phyloP scores from a whole-genome alignment of 1,284 basidiomycete species.

The Malassezia caprae region DNA sequence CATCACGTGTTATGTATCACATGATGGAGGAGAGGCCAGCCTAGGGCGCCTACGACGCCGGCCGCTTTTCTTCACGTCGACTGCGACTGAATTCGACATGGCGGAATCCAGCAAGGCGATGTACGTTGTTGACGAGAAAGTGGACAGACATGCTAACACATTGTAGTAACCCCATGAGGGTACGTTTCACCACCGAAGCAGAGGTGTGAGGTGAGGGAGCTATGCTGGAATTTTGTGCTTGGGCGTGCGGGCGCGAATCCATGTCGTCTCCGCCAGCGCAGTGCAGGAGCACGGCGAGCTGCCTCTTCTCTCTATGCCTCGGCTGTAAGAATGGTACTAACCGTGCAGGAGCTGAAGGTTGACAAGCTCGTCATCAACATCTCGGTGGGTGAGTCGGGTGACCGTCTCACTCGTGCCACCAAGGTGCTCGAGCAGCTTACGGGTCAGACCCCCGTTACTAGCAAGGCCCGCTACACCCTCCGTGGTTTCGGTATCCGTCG shows the following conservation, averaged over 20 bases:
- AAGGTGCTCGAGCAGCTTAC: conserved; percentile 99
- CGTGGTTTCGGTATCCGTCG: conserved; percentile 98
- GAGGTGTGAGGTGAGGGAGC: neutral
- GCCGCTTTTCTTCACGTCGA: conserved; percentile 18
- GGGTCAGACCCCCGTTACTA: conserved; percentile 97
- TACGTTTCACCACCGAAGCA: conserved; percentile 20
- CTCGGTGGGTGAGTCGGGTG: conserved; percentile 98
- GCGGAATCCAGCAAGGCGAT: conserved; percentile 47
- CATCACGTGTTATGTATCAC: conserved; percentile 10
- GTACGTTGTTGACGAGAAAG: conserved; percentile 10
- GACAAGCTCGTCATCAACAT: conserved; percentile 99
- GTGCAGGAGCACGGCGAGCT: neutral
- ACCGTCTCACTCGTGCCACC: conserved; percentile 95
- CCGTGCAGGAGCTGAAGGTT: conserved; percentile 70
- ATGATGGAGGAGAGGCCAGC: conserved; percentile 1
- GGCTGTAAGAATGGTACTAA: neutral
- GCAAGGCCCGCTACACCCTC: conserved; percentile 99
- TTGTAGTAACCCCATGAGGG: conserved; percentile 43
- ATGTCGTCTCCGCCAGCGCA: neutral
- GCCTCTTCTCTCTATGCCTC: neutral
- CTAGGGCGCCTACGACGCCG: neutral
- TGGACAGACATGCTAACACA: conserved; percentile 5
- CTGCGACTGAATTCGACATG: conserved; percentile 23
- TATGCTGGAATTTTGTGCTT: neutral
- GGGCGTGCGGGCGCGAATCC: too few relatives aligned